Conservation (phyloP, 2,329 filamentous ascomycete species). For the Stachybotrys chlorohalonatus region DNA sequence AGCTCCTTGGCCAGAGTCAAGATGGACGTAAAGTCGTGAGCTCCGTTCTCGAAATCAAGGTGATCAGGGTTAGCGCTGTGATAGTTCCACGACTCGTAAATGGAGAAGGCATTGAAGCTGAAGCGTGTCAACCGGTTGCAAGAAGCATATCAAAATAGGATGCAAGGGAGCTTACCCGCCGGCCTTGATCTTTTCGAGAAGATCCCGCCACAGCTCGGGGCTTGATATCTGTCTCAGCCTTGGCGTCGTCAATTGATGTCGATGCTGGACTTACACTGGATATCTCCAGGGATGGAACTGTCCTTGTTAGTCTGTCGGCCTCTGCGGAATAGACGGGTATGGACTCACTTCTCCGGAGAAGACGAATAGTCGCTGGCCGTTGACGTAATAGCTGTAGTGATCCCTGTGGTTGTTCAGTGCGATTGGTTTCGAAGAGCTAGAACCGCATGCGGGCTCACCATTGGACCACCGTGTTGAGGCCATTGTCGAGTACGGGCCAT, state of each 20-base stretch:
- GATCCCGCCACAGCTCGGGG: conserved; percentile 28
- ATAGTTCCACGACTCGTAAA: conserved; percentile 32
- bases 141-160: background rate
- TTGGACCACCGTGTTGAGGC: conserved; percentile 21
- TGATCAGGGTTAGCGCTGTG: conserved; percentile 24
- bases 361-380: conserved; percentile 30
- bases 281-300: conserved; percentile 32
- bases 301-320: background rate
- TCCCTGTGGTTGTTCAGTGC: conserved; percentile 18
- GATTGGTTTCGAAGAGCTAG: background rate
- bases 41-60: conserved; percentile 17
- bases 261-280: conserved; percentile 23
- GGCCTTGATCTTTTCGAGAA: conserved; percentile 32
- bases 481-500: conserved; percentile 21
- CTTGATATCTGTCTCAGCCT: conserved; percentile 3
- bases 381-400: conserved; percentile 29
- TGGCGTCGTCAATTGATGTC: background rate
- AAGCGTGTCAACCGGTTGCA: background rate
- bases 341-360: conserved; percentile 29
- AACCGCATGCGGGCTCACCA: conserved; percentile 10
- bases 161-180: conserved; percentile 18
- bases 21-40: conserved; percentile 39
- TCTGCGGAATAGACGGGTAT: background rate
- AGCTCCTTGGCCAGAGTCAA: conserved; percentile 37
- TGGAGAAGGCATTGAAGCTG: conserved; percentile 33